Conservation (phyloP, 208 protist genomes). For the Borovskyia barvae region DNA sequence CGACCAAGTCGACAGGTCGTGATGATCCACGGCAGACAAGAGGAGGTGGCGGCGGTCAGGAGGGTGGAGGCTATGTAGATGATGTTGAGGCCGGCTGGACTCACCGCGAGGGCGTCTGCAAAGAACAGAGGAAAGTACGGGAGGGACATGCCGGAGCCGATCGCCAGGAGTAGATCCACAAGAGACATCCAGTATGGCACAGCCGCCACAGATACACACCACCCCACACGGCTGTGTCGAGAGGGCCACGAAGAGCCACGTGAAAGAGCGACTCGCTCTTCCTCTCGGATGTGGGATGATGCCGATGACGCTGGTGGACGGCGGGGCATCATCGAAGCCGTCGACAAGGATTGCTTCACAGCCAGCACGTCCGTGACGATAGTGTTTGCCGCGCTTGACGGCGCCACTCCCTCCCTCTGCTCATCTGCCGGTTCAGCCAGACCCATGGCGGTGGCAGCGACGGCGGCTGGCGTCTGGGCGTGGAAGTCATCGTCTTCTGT, state of each 20-base stretch:
- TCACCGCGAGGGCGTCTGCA: conserved; percentile 11
- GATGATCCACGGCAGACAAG: conserved; percentile 21
- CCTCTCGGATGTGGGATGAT: no score
- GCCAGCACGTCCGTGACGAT: no score
- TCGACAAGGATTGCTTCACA: no score
- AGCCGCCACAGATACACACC: conserved; percentile 5
- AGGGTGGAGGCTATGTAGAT: conserved; percentile 34
- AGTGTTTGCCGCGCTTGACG: no score
- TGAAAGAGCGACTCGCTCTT: no score
- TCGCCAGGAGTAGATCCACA: conserved; percentile 40
- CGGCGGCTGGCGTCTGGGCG: no score
- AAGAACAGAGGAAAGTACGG: conserved; percentile 55
- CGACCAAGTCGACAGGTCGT: conserved; percentile 14
- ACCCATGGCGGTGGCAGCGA: no score
- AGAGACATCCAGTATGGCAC: conserved; percentile 56
- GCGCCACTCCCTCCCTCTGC: background rate
- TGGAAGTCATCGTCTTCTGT: no score
- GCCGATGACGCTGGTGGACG: no score
- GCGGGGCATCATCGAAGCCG: no score
- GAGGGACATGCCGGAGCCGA: conserved; percentile 58
- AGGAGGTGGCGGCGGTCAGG: conserved; percentile 23
- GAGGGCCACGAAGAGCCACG: no score
- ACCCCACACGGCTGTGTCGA: background rate
- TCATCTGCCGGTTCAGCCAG: no score
- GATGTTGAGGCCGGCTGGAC: conserved; percentile 27